Evolutionary conservation across 805 yeast species (phyloP), one percentile per base, ranked within the genome.

Genomic region (Lachancea sp.): DNA sequence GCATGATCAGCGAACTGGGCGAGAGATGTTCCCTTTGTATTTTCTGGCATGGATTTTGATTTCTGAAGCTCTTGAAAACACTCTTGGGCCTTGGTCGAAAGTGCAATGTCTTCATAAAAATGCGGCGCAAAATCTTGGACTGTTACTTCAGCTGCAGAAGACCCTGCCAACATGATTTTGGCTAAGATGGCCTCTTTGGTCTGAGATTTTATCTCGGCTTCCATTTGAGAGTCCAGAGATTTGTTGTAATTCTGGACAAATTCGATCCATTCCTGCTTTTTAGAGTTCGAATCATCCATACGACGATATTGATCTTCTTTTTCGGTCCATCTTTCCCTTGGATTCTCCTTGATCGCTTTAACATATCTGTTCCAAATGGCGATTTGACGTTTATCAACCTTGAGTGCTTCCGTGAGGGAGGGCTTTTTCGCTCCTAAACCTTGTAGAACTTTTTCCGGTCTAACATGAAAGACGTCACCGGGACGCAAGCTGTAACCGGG

Each of bases 361-460:
- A 89, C 81, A 61, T 75, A 83, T 45, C 71, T 67, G 64, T 87
- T 87, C 92, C 89, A 90, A 47, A 74, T 72, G 20, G 71, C 66
- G 36, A 85, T 77, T 61, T 88, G 96, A 17, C 68, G 68, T 54
- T 75, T 77, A 58, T 87, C 95, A 31, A 80, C 70, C 49, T 75
- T 75, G 40, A 83, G 67, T 8, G 95, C 75, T 54, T 78, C 71
- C 48, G 72, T 73, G 33, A 83, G 61, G 42, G 83, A 71, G 38
- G 97, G 97, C 64, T 89, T 90, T 45, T 71, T 68, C 37, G 84
- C 77, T 47, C 97, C 97, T 62, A 89, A 65, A 2, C 96, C 96
- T 44, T 71, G 72, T 41, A 90, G 68, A 8, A 88, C 97, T 53
- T 81, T 80, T 46, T 81, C 89, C 8, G 97, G 97, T 36, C 73